These are phyloP conservation scores for Hortaea werneckii DNA, from an alignment of 2,329 filamentous ascomycete species.

Conservation along the genomic window DNA sequence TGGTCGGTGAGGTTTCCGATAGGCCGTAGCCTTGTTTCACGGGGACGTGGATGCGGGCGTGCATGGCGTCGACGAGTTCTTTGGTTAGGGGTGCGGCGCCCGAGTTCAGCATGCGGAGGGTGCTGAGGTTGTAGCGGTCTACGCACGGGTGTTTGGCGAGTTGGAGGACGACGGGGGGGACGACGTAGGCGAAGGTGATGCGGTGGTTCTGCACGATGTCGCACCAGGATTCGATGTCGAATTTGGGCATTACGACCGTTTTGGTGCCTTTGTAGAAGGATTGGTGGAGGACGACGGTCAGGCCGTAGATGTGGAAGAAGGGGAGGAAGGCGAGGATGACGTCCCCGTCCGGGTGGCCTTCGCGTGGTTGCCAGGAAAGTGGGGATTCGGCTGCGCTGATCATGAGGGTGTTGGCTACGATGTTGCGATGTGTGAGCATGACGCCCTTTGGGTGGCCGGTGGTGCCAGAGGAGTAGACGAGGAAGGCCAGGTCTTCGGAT, in stretches of 20 bases:
- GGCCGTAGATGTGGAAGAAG: conserved; percentile 84
- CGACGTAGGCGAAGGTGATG: conserved; percentile 71
- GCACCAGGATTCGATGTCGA: conserved; percentile 74
- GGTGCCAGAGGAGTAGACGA: conserved; percentile 84
- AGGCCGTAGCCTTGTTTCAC: conserved; percentile 92
- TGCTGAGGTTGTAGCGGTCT: conserved; percentile 68
- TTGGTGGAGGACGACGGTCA: conserved; percentile 63
- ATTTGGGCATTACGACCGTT: conserved; percentile 64
- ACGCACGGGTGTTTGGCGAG: conserved; percentile 72
- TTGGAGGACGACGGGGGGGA: conserved; percentile 72
- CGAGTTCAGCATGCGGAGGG: conserved; percentile 72
- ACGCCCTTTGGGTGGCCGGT: conserved; percentile 89
- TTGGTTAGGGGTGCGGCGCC: conserved; percentile 76
- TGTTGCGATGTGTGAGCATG: conserved; percentile 72
- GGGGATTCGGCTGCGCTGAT: conserved; percentile 26
- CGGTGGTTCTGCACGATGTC: conserved; percentile 61
- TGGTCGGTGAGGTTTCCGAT: conserved; percentile 73
- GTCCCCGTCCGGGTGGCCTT: conserved; percentile 50
- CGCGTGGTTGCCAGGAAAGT: conserved; percentile 43
- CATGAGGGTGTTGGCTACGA: conserved; percentile 58
- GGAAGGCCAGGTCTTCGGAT: conserved; percentile 64
- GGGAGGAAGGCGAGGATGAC: conserved; percentile 69
- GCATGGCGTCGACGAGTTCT: conserved; percentile 69
- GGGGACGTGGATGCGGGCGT: conserved; percentile 61
- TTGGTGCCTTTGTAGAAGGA: conserved; percentile 55